Evolutionary conservation across 2,329 filamentous ascomycete species (phyloP).

Genomic region (Penicillium oxalicum): DNA sequence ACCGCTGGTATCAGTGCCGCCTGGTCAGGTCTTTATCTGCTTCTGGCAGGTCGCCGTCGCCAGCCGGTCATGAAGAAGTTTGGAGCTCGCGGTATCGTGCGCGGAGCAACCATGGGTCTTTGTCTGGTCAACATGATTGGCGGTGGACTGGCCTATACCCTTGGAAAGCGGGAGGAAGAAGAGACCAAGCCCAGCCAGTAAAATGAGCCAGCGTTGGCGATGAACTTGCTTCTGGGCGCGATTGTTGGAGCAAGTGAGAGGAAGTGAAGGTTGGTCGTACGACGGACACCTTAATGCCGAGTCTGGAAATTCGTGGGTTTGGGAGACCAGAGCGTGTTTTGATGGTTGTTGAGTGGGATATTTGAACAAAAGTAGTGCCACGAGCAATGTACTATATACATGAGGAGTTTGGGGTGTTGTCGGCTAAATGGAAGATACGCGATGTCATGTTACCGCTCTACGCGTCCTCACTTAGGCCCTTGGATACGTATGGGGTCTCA

Average conservation of each 20-base stretch:
- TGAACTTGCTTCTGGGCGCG: no score
- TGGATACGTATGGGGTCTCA: constrained; percentile 25
- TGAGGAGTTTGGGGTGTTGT: not conserved
- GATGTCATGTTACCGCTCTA: not conserved
- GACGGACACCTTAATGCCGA: no score
- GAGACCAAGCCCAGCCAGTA: constrained; percentile 13
- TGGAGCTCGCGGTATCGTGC: constrained; percentile 40
- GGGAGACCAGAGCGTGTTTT: no score
- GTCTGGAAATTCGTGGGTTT: no score
- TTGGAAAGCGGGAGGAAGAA: constrained; percentile 39
- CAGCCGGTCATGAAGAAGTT: constrained; percentile 43
- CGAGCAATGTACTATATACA: no score
- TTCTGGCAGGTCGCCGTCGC: constrained; percentile 55
- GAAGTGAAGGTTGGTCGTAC: no score
- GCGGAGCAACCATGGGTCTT: constrained; percentile 42
- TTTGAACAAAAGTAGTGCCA: not conserved
- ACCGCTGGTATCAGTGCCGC: constrained; percentile 58
- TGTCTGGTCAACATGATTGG: constrained; percentile 43
- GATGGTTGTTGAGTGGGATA: no score
- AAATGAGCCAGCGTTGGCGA: not conserved
- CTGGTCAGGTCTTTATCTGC: constrained; percentile 60
- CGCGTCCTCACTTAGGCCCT: not conserved
- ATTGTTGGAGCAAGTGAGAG: no score
- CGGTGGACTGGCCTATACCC: constrained; percentile 43
- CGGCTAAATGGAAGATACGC: not conserved